Evolutionary conservation across 140 eudicot genomes (phyloP).

Genomic region (Bidens hawaiensis): DNA sequence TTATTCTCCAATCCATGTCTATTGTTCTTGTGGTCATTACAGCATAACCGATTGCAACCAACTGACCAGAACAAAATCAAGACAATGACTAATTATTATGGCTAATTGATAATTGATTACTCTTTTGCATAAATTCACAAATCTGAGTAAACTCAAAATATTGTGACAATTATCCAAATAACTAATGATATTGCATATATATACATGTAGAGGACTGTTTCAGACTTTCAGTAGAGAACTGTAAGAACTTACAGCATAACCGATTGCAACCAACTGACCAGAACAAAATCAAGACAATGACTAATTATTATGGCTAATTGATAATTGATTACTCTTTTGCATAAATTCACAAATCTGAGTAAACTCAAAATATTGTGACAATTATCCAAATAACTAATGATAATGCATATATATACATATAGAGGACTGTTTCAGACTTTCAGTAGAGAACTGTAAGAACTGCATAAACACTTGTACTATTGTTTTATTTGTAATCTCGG

Average conservation of each 20-base stretch:
- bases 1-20: slow-evolving; percentile 68
- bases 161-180: background rate
- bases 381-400: background rate
- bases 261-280: slow-evolving; percentile 68
- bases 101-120: background rate
- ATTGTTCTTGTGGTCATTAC: slow-evolving; percentile 77
- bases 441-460: background rate
- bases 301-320: too few relatives aligned
- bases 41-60: slow-evolving; percentile 79
- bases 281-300: background rate
- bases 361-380: background rate
- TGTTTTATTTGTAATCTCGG: background rate
- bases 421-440: background rate
- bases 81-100: background rate
- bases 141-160: background rate
- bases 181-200: background rate
- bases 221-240: background rate
- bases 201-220: background rate
- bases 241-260: slow-evolving; percentile 47
- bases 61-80: slow-evolving; percentile 27
- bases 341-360: background rate
- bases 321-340: background rate
- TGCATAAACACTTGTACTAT: background rate
- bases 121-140: background rate
- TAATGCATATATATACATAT: background rate